These are phyloP conservation scores for Exophiala aquamarina DNA, from an alignment of 2,329 filamentous ascomycete genomes.

Conservation along the genomic window DNA sequence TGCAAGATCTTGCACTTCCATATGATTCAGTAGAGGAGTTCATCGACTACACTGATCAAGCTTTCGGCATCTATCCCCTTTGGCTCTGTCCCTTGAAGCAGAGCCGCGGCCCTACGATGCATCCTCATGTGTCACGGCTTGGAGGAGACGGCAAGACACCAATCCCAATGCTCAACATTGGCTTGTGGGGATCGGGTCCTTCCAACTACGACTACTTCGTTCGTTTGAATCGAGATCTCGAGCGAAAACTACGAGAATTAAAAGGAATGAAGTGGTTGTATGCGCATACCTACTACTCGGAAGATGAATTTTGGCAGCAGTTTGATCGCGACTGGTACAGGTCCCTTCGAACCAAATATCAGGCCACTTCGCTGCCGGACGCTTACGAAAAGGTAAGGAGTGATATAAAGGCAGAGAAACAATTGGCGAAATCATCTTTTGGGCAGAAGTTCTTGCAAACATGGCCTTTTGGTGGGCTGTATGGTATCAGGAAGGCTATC, in stretches of 20 bases:
- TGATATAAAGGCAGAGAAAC: slow-evolving; percentile 13
- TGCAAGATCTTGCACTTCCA: slow-evolving; percentile 62
- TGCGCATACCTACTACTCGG: slow-evolving; percentile 71
- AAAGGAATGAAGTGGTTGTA: slow-evolving; percentile 79
- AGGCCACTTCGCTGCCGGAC: slow-evolving; percentile 18
- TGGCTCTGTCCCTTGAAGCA: slow-evolving; percentile 58
- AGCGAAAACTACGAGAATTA: slow-evolving; percentile 63
- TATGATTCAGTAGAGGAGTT: slow-evolving; percentile 51
- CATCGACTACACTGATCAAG: slow-evolving; percentile 46
- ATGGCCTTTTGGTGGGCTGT: slow-evolving; percentile 60
- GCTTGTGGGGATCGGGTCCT: slow-evolving; percentile 76
- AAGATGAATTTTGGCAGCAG: slow-evolving; percentile 33
- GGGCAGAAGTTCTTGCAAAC: slow-evolving; percentile 34
- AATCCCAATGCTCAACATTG: slow-evolving; percentile 54
- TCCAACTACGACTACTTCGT: slow-evolving; percentile 56
- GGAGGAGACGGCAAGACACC: slow-evolving; percentile 30
- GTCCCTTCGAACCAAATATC: slow-evolving; percentile 20
- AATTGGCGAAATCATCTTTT: slow-evolving; percentile 33
- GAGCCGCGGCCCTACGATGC: slow-evolving; percentile 32
- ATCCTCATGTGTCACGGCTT: slow-evolving; percentile 29
- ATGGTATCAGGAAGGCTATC: slow-evolving; percentile 39
- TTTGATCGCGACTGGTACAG: slow-evolving; percentile 25
- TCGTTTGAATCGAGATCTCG: slow-evolving; percentile 63
- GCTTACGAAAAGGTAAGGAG: slow-evolving; percentile 25
- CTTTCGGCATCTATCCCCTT: slow-evolving; percentile 53